Conservation (phyloP, 2,329 filamentous ascomycete species). For the Chaetoscypha palmicola region DNA sequence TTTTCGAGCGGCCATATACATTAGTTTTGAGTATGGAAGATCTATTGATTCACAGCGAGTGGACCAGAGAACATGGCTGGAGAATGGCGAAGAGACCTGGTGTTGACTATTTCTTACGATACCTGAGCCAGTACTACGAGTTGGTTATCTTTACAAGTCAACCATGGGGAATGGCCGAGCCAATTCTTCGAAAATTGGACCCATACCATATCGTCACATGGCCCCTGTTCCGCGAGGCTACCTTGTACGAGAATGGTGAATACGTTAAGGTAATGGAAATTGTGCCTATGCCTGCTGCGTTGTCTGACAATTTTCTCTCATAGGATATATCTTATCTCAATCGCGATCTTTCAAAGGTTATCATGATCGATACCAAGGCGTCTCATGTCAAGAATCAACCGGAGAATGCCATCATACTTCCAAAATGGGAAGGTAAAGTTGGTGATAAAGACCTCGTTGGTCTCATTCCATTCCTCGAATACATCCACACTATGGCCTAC, state of each 20-base stretch:
- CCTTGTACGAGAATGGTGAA: conserved; percentile 90
- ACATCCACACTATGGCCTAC: conserved; percentile 89
- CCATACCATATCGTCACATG: conserved; percentile 93
- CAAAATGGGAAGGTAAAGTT: conserved; percentile 80
- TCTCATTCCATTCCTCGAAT: conserved; percentile 94
- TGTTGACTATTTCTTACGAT: conserved; percentile 93
- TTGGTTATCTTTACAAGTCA: conserved; percentile 91
- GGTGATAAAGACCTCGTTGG: conserved; percentile 81
- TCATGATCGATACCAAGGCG: conserved; percentile 83
- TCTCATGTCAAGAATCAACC: conserved; percentile 81
- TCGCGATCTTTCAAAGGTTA: conserved; percentile 88
- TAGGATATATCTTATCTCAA: conserved; percentile 97
- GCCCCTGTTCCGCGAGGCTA: conserved; percentile 94
- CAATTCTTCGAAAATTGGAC: conserved; percentile 86
- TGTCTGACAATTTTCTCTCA: too few species aligned
- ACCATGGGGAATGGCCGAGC: conserved; percentile 76
- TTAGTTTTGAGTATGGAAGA: conserved; percentile 90
- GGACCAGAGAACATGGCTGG: conserved; percentile 92
- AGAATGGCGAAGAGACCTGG: conserved; percentile 90
- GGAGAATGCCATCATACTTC: conserved; percentile 89
- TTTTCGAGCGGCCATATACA: conserved; percentile 80
- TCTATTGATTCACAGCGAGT: conserved; percentile 88
- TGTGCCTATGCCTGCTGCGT: too few species aligned
- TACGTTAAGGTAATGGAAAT: conserved; percentile 97
- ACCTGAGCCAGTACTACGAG: conserved; percentile 96